Percentiles rank a stretch among this genome's conserved stretches.
Evolutionary conservation across 2,329 filamentous ascomycete genomes (phyloP).

Genomic region (Fusarium globosum): DNA sequence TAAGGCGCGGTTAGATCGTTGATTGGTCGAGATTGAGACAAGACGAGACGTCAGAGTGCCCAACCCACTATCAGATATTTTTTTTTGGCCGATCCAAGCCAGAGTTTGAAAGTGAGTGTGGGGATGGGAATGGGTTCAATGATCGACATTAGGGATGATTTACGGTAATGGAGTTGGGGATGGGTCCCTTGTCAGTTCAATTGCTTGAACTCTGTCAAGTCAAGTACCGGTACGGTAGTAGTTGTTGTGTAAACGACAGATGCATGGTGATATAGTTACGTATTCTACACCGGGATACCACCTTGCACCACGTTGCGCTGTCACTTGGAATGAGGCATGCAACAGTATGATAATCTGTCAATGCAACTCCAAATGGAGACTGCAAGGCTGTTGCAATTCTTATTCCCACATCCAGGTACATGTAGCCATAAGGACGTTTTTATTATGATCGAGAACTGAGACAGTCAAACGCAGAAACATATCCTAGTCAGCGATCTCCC

Average conservation of each 20-base stretch:
- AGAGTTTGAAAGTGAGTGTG: conserved; percentile 7
- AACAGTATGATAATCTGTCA: conserved; percentile 14
- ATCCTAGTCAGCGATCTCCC: conserved; percentile 3
- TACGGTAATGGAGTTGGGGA: conserved; percentile 15
- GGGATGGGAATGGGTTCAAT: conserved; percentile 9
- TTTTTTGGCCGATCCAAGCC: conserved; percentile 8
- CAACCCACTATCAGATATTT: conserved; percentile 10
- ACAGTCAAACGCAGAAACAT: not conserved
- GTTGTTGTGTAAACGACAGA: conserved; percentile 14
- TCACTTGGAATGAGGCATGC: conserved; percentile 17
- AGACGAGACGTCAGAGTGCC: conserved; percentile 11
- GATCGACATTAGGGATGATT: conserved; percentile 27
- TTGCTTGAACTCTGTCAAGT: not conserved
- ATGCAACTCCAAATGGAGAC: conserved; percentile 2
- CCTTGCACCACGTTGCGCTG: conserved; percentile 8
- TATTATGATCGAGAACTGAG: not conserved
- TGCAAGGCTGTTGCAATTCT: conserved; percentile 5
- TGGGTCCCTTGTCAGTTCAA: conserved; percentile 1
- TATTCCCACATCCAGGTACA: not conserved
- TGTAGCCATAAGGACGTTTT: not conserved
- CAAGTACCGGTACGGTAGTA: conserved; percentile 9
- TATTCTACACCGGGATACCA: not conserved
- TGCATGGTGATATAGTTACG: not conserved
- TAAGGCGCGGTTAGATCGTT: conserved; percentile 15
- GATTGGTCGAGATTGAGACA: conserved; percentile 21